phyloP scores from a whole-genome alignment of 2,329 filamentous ascomycete species.

The Herpotrichia juniperi region DNA sequence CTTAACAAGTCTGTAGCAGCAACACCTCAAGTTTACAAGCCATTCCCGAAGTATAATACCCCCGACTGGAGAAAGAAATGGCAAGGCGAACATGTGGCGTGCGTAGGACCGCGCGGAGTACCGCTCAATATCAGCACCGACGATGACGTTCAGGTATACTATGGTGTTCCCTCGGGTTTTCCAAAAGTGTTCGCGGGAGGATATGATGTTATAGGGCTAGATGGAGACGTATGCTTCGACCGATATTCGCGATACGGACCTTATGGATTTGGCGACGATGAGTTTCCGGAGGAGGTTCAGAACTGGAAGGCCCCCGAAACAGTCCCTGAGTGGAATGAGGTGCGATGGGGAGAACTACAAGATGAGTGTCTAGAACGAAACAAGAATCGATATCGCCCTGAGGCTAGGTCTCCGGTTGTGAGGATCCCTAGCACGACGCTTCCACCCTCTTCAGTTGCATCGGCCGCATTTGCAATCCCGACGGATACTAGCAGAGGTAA shows the following conservation, averaged over 20 bases:
- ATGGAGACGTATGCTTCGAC: slow-evolving; percentile 68
- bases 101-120: slow-evolving; percentile 64
- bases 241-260: slow-evolving; percentile 58
- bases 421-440: slow-evolving; percentile 35
- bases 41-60: slow-evolving; percentile 74
- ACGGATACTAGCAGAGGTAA: slow-evolving; percentile 35
- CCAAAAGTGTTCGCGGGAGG: slow-evolving; percentile 45
- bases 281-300: slow-evolving; percentile 54
- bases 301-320: slow-evolving; percentile 46
- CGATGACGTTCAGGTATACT: slow-evolving; percentile 69
- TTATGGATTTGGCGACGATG: slow-evolving; percentile 64
- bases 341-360: slow-evolving; percentile 76
- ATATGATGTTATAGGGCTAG: slow-evolving; percentile 46
- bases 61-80: slow-evolving; percentile 63
- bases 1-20: slow-evolving; percentile 28
- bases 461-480: slow-evolving; percentile 36
- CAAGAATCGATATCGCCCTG: slow-evolving; percentile 61
- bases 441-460: slow-evolving; percentile 30
- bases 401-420: slow-evolving; percentile 47
- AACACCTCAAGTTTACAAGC: slow-evolving; percentile 66
- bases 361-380: slow-evolving; percentile 70
- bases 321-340: slow-evolving; percentile 64
- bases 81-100: slow-evolving; percentile 66
- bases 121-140: slow-evolving; percentile 61
- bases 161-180: slow-evolving; percentile 57